A percentile compares a stretch with the other conserved stretches of the same genome.
Evolutionary conservation across 768 basidiomycete species (phyloP).

Genomic region (Phlegmacium glaucopus): DNA sequence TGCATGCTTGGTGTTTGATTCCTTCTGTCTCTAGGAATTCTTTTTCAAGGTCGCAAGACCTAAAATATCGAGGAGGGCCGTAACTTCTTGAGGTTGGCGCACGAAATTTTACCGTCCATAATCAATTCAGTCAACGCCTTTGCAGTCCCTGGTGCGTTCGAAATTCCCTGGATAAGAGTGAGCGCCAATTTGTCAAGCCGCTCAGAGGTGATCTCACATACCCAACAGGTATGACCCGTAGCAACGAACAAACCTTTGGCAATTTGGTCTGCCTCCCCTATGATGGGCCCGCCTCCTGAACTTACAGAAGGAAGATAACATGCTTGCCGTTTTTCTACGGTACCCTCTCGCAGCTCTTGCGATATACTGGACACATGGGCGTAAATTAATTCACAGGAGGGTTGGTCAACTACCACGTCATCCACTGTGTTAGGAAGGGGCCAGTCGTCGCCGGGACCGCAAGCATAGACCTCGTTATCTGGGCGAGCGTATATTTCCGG

Average conservation of each 20-base stretch:
- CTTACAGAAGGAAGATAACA: constrained; percentile 75
- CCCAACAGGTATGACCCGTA: constrained; percentile 81
- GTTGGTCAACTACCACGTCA: constrained; percentile 56
- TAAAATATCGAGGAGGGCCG: constrained; percentile 16
- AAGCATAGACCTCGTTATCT: constrained; percentile 69
- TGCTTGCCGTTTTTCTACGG: constrained; percentile 52
- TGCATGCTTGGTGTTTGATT: no score
- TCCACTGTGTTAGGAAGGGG: constrained; percentile 70
- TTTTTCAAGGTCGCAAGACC: neutral
- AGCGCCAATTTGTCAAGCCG: neutral
- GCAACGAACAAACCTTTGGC: constrained; percentile 68
- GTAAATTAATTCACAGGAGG: constrained; percentile 53
- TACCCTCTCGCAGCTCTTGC: constrained; percentile 49
- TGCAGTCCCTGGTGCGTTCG: constrained; percentile 83
- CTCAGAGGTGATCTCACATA: constrained; percentile 32
- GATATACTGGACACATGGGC: constrained; percentile 62
- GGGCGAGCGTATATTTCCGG: constrained; percentile 77
- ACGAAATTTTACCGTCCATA: constrained; percentile 59
- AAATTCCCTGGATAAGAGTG: constrained; percentile 52
- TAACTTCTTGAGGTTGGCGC: constrained; percentile 50
- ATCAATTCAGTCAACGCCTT: constrained; percentile 68
- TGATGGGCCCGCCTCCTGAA: constrained; percentile 60
- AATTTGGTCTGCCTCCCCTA: constrained; percentile 57
- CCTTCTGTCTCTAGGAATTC: no score
- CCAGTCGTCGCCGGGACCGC: constrained; percentile 74